Conservation (phyloP, 352 stramenopile species). For the Phytopythium cucurbitacearum region DNA sequence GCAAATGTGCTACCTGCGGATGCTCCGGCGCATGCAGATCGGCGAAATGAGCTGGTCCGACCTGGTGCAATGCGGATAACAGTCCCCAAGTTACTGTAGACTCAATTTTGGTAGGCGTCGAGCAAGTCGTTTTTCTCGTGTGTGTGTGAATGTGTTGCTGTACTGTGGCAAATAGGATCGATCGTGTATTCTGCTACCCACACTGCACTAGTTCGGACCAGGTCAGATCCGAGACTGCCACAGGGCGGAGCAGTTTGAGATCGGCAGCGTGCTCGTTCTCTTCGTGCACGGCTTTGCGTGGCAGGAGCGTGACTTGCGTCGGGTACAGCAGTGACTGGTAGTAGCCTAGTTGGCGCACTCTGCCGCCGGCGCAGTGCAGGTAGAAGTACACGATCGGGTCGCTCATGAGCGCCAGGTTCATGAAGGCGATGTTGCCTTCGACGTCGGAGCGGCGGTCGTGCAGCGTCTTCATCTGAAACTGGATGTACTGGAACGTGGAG, state of each 20-base stretch:
- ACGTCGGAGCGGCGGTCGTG: constrained; percentile 17
- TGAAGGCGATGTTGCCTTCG: constrained; percentile 26
- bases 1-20: not conserved
- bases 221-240: constrained; percentile 11
- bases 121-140: not conserved
- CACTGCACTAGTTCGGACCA: constrained; percentile 27
- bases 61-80: constrained; percentile 2
- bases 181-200: constrained; percentile 8
- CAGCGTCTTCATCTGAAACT: constrained; percentile 23
- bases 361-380: constrained; percentile 4
- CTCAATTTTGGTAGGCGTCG: not conserved
- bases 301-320: constrained; percentile 17
- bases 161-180: not conserved
- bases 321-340: constrained; percentile 21
- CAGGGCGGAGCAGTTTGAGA: constrained; percentile 14
- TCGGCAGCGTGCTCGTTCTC: constrained; percentile 21
- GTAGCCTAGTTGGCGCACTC: constrained; percentile 3
- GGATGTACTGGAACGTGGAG: constrained; percentile 14
- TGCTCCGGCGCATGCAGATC: not conserved
- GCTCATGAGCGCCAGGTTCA: constrained; percentile 36
- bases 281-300: constrained; percentile 14
- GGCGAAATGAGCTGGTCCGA: constrained; percentile 1
- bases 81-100: not conserved
- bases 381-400: constrained; percentile 31
- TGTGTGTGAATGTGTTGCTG: too few relatives aligned